Base-by-base conservation (phyloP, 345 rosid genomes). In the Gossypioides kirkii region DNA sequence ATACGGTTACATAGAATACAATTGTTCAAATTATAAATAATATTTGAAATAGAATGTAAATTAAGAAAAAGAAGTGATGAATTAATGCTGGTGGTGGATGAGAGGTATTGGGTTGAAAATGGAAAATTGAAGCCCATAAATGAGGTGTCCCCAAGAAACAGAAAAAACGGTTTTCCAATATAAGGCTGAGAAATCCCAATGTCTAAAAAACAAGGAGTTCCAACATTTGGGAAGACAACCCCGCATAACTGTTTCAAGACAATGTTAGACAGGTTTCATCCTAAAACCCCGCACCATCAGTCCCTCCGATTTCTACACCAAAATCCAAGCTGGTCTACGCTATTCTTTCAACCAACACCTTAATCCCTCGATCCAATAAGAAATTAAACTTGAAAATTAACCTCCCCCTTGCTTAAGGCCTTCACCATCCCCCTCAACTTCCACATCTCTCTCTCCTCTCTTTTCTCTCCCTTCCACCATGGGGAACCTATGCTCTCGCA, bases 251-350 rank as follows among this genome's bases (percentile, higher is more conserved):
- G 52, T 71, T 68, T 76, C 79, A 73, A 42, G 61, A 25, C 56
- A 68, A 73, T 43, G 38, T 53, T 43, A 28, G 22, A 74, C 64
- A 41, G 68, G 16, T 64, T 38, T 16, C 26, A 71, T 41, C 83
- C 83, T 80, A 61, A 74, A 80, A 80, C 77, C 52, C 62, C 83
- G 77, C 80, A 26, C 69, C 8, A 80, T 76, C 80, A 66, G 74
- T 78, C 72, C 74, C 73, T 36, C 41, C 54, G 58, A 20, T 58
- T 72, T 67, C 42, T 62, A 16, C 79, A 72, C 81, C 74, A 72
- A 69, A 76, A 52, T 71, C 81, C 78, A 74, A 69, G 41, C 79
- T 68, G 69, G 36, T 56, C 54, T n/a, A 58, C 5, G 20, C 62
- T 69, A 32, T 49, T 22, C 26, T 62, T 56, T 54, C n/a, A 49